Percentiles rank a stretch among this genome's conserved stretches.
Evolutionary conservation across 306 rosid genomes (phyloP).

Genomic region (Acacia confusa): DNA sequence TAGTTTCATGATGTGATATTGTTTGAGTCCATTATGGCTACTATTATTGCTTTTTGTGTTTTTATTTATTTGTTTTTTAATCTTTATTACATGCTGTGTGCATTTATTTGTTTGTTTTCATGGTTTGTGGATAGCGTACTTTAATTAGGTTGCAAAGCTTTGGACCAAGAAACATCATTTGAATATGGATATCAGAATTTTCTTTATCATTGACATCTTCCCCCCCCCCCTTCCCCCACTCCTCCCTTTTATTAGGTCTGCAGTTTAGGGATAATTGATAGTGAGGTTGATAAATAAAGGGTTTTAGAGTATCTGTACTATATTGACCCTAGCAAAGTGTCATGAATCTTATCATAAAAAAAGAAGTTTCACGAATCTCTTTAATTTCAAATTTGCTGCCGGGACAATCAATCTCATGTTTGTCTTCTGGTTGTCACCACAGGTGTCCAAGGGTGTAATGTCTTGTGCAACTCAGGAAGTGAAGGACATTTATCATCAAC

Average conservation of each 20-base stretch:
- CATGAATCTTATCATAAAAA: too few relatives aligned
- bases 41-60: too few relatives aligned
- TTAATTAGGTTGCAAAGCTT: neutral
- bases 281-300: neutral
- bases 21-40: neutral
- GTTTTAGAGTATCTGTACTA: neutral
- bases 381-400: neutral
- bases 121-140: neutral
- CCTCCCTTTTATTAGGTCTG: neutral
- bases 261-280: neutral
- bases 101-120: neutral
- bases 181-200: neutral
- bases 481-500: constrained; percentile 80
- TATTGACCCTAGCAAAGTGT: neutral
- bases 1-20: neutral
- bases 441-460: constrained; percentile 77
- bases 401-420: neutral
- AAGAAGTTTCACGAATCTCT: neutral
- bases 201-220: neutral
- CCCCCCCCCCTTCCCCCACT: neutral
- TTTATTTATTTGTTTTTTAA: too few relatives aligned
- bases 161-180: neutral
- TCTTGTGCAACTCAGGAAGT: constrained; percentile 95
- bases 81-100: neutral
- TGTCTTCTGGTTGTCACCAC: constrained; percentile 2